A percentile compares a stretch with the other conserved stretches of the same genome.
Evolutionary conservation across 192 early-diverging fungal species (phyloP).

Genomic region (Geranomyces variabilis): DNA sequence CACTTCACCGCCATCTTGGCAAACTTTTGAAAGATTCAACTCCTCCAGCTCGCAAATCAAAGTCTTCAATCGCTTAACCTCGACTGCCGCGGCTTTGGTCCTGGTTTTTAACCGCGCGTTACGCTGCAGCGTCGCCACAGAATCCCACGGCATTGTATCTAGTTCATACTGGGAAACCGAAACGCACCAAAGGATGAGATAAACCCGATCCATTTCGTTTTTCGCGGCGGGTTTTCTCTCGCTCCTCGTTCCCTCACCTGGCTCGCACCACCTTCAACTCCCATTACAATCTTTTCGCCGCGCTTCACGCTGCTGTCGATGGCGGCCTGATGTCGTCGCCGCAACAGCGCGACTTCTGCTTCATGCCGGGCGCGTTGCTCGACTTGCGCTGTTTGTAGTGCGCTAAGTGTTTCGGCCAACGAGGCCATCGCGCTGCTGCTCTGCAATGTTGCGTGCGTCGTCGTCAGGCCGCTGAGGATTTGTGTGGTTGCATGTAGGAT

Average conservation of each 20-base stretch:
- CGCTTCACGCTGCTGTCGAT: neutral
- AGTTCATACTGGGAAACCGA: slow-evolving; percentile 12
- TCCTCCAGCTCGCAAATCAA: slow-evolving; percentile 6
- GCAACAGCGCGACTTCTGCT: slow-evolving; percentile 9
- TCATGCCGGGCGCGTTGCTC: slow-evolving; percentile 15
- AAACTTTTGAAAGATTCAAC: neutral
- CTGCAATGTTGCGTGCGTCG: slow-evolving; percentile 11
- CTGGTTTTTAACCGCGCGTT: neutral
- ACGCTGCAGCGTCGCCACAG: neutral
- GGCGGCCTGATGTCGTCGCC: neutral
- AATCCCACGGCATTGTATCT: slow-evolving; percentile 1
- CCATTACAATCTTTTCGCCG: slow-evolving; percentile 25
- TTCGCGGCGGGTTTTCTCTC: too few relatives aligned
- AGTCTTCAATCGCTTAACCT: neutral
- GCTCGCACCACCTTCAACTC: slow-evolving; percentile 16
- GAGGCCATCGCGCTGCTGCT: neutral
- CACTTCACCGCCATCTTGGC: slow-evolving; percentile 5
- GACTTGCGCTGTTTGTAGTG: neutral
- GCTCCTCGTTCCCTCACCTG: too few relatives aligned
- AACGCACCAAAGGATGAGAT: too few relatives aligned
- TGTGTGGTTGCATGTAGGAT: neutral
- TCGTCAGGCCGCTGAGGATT: neutral
- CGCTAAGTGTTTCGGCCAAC: neutral
- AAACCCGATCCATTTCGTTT: too few relatives aligned
- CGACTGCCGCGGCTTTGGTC: neutral